phyloP scores from a whole-genome alignment of 2,329 filamentous ascomycete genomes.

The Calonectria naviculata region DNA sequence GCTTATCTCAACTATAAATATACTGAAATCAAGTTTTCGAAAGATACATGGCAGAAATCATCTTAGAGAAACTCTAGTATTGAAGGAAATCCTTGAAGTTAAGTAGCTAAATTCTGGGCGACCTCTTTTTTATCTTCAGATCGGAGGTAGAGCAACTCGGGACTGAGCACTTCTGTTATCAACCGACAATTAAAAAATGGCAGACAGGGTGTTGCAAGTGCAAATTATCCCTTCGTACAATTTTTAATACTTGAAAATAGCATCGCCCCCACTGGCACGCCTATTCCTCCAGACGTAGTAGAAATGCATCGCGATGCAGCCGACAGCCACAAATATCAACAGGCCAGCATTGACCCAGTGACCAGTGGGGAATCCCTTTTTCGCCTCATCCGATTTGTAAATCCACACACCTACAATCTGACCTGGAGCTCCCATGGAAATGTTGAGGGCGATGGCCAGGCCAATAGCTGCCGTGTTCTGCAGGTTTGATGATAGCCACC shows the following conservation, averaged over 20 bases:
- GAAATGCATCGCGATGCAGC: slow-evolving; percentile 62
- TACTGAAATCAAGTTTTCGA: not conserved
- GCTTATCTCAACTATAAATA: not conserved
- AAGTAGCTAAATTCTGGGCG: not conserved
- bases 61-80: not conserved
- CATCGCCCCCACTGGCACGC: slow-evolving; percentile 29
- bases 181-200: not conserved
- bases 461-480: slow-evolving; percentile 71
- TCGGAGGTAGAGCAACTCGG: not conserved
- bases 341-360: slow-evolving; percentile 73
- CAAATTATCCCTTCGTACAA: not conserved
- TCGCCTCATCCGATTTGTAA: slow-evolving; percentile 71
- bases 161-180: not conserved
- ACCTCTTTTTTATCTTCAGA: not conserved
- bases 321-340: slow-evolving; percentile 66
- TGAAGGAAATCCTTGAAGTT: too few relatives aligned
- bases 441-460: slow-evolving; percentile 74
- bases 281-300: slow-evolving; percentile 63
- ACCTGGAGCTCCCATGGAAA: slow-evolving; percentile 71
- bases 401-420: slow-evolving; percentile 80
- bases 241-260: slow-evolving; percentile 33
- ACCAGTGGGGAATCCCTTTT: slow-evolving; percentile 72
- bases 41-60: not conserved
- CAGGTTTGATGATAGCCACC: slow-evolving; percentile 75
- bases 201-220: not conserved